Conservation (phyloP, 192 early-diverging fungal genomes). For the Linnemannia elongata region DNA sequence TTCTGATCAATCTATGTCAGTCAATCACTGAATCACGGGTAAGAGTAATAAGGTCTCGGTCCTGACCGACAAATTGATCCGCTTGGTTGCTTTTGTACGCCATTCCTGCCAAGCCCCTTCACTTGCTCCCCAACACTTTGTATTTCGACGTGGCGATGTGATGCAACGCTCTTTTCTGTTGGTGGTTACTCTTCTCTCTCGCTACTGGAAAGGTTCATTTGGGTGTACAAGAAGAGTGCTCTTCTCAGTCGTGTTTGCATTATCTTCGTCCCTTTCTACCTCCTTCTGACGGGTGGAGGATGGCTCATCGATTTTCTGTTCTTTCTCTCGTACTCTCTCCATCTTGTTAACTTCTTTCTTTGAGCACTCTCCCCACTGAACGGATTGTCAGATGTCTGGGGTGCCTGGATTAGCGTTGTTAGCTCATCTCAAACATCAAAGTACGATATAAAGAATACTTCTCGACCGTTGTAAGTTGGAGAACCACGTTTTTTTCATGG, state of each 20-base stretch:
- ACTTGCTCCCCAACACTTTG: no score
- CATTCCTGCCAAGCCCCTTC: no score
- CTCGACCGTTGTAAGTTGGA: neutral
- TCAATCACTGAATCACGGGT: neutral
- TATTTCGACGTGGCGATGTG: no score
- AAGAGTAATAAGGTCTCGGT: neutral
- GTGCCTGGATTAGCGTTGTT: neutral
- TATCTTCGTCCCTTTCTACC: no score
- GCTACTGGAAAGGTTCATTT: no score
- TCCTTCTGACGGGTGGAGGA: neutral
- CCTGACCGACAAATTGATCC: no score
- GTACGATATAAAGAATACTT: neutral
- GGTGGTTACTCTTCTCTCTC: no score
- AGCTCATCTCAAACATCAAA: neutral
- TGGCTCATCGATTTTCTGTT: neutral
- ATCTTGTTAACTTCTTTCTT: neutral
- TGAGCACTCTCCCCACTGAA: neutral
- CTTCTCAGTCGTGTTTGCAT: no score
- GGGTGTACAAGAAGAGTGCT: no score
- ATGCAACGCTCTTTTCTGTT: no score
- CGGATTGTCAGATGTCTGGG: neutral
- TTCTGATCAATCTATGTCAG: neutral
- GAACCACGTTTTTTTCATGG: slow-evolving; percentile 28
- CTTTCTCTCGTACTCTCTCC: neutral
- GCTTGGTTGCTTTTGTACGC: no score